These are phyloP conservation scores for Astragalus membranaceus DNA, from an alignment of 306 rosid species.

Conservation along the genomic window DNA sequence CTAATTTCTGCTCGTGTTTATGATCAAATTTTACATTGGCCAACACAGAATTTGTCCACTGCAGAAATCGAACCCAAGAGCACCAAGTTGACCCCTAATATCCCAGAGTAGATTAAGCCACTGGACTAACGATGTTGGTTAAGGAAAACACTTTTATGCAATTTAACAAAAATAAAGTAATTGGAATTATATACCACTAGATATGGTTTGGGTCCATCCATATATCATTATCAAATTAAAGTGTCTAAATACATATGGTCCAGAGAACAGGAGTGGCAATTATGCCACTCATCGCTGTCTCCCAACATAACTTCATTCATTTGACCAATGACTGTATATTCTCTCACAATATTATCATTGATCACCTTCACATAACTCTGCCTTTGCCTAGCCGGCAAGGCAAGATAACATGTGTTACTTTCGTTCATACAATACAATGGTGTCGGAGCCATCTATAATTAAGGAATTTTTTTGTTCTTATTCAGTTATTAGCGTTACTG, in stretches of 20 bases:
- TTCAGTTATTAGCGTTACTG: no score
- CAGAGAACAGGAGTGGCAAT: constrained; percentile 16
- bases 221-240: not conserved
- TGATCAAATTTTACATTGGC: no score
- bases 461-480: no score
- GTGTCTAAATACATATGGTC: constrained; percentile 17
- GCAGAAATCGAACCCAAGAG: no score
- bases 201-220: not conserved
- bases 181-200: not conserved
- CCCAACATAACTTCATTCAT: constrained; percentile 21
- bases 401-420: not conserved
- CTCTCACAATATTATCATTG: not conserved
- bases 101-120: no score
- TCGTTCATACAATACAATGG: not conserved
- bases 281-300: constrained; percentile 22
- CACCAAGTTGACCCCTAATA: no score
- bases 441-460: no score
- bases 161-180: not conserved
- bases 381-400: constrained; percentile 19
- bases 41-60: no score
- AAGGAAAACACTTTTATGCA: not conserved
- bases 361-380: constrained; percentile 1
- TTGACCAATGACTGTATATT: constrained; percentile 28
- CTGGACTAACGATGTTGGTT: no score
- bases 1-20: no score